These are phyloP conservation scores for Pseudocercospora vitis DNA, from an alignment of 2,329 filamentous ascomycete genomes.

Conservation along the genomic window DNA sequence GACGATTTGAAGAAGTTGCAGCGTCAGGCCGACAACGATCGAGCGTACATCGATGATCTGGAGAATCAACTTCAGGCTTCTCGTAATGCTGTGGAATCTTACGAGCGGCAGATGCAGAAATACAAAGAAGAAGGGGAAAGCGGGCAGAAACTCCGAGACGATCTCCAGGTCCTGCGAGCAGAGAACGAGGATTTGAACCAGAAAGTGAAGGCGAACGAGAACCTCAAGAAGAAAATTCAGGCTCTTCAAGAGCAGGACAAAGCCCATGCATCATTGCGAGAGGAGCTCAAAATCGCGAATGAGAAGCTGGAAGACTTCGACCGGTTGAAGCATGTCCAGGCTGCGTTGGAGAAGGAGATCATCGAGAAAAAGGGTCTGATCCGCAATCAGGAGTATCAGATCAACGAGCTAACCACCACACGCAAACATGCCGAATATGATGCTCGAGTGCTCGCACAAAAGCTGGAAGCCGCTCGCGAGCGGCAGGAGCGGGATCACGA, in stretches of 20 bases:
- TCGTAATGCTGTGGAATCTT: conserved; percentile 46
- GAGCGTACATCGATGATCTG: conserved; percentile 52
- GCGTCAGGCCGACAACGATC: conserved; percentile 45
- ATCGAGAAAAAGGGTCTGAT: conserved; percentile 53
- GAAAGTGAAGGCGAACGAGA: conserved; percentile 53
- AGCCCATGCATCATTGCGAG: conserved; percentile 43
- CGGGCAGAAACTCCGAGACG: conserved; percentile 51
- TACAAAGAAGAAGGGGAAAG: conserved; percentile 46
- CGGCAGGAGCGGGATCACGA: conserved; percentile 51
- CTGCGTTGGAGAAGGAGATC: conserved; percentile 51
- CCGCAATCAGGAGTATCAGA: conserved; percentile 52
- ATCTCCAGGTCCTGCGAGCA: conserved; percentile 50
- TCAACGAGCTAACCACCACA: conserved; percentile 52
- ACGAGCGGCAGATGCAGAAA: conserved; percentile 48
- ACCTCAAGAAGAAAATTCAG: conserved; percentile 56
- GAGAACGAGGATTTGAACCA: conserved; percentile 53
- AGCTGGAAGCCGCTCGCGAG: conserved; percentile 49
- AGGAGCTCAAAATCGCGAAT: conserved; percentile 47
- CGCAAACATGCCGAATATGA: conserved; percentile 51
- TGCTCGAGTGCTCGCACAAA: conserved; percentile 48
- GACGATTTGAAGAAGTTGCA: conserved; percentile 48
- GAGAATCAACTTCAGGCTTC: conserved; percentile 49
- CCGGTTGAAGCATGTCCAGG: conserved; percentile 45
- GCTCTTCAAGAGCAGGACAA: conserved; percentile 51
- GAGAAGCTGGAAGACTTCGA: conserved; percentile 50